Evolutionary conservation across 805 yeast species (phyloP).

Genomic region (Metschnikowia colocasiae): DNA sequence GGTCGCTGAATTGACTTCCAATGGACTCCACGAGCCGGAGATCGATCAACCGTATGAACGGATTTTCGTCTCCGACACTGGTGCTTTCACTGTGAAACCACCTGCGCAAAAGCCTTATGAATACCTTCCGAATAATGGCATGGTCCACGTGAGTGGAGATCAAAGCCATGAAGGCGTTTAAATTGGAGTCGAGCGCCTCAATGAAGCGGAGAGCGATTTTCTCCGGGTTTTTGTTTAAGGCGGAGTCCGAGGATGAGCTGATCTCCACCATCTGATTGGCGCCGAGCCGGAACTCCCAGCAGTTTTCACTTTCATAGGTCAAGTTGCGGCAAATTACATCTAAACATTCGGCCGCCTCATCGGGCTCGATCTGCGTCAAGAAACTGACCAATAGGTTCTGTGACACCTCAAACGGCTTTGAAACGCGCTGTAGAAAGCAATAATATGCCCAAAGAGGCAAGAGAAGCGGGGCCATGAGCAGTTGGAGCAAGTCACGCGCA

Average conservation of each 20-base stretch:
- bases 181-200: conserved; percentile 24
- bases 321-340: conserved; percentile 34
- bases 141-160: conserved; percentile 49
- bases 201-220: conserved; percentile 28
- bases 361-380: conserved; percentile 22
- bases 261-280: conserved; percentile 38
- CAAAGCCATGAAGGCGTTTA: conserved; percentile 34
- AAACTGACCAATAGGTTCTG: conserved; percentile 38
- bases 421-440: conserved; percentile 28
- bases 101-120: conserved; percentile 50
- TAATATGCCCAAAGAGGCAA: conserved; percentile 45
- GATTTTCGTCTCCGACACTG: conserved; percentile 35
- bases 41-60: conserved; percentile 55
- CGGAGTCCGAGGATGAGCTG: conserved; percentile 4
- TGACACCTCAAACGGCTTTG: conserved; percentile 33
- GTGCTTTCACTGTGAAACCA: conserved; percentile 47
- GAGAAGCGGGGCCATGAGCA: conserved; percentile 30
- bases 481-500: conserved; percentile 22
- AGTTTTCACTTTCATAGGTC: conserved; percentile 25
- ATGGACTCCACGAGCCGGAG: conserved; percentile 62
- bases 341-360: conserved; percentile 21
- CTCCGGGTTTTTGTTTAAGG: conserved; percentile 17
- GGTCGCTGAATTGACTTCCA: conserved; percentile 54
- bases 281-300: conserved; percentile 44
- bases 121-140: conserved; percentile 41